These are phyloP conservation scores for Annulohypoxylon truncatum DNA, from an alignment of 2,329 filamentous ascomycete species.

Conservation along the genomic window DNA sequence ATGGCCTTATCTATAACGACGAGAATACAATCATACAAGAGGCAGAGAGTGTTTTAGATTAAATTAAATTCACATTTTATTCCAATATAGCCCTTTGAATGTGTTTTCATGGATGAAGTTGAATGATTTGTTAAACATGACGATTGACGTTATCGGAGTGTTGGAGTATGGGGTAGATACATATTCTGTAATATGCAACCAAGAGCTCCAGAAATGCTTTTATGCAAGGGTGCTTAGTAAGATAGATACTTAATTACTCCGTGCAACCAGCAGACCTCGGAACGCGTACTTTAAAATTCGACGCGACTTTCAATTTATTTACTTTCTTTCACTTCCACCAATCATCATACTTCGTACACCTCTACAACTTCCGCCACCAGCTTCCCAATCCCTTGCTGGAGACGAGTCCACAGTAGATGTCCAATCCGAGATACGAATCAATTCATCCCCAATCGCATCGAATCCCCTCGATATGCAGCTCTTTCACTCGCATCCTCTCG, in stretches of 20 bases:
- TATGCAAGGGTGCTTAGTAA: background rate
- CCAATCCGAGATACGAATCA: slow-evolving; percentile 51
- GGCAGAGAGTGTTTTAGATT: background rate
- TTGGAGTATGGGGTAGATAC: background rate
- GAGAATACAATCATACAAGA: background rate
- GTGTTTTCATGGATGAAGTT: background rate
- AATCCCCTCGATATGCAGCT: slow-evolving; percentile 52
- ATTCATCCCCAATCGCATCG: slow-evolving; percentile 32
- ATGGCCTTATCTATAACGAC: background rate
- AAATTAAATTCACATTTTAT: background rate
- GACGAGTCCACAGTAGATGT: slow-evolving; percentile 44
- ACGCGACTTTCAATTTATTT: slow-evolving; percentile 36
- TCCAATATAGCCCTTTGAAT: background rate
- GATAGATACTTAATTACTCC: background rate
- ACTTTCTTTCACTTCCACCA: slow-evolving; percentile 31
- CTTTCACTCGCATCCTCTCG: slow-evolving; percentile 57
- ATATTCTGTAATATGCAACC: background rate
- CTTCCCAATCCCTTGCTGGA: slow-evolving; percentile 46
- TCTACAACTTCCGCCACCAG: slow-evolving; percentile 35
- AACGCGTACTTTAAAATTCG: slow-evolving; percentile 19
- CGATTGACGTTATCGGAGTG: background rate
- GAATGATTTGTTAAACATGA: background rate
- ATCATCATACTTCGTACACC: slow-evolving; percentile 30
- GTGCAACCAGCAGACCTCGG: slow-evolving; percentile 17
- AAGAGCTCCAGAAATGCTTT: no score